phyloP scores from a whole-genome alignment of 805 yeast species.

The Candida fluviatilis region DNA sequence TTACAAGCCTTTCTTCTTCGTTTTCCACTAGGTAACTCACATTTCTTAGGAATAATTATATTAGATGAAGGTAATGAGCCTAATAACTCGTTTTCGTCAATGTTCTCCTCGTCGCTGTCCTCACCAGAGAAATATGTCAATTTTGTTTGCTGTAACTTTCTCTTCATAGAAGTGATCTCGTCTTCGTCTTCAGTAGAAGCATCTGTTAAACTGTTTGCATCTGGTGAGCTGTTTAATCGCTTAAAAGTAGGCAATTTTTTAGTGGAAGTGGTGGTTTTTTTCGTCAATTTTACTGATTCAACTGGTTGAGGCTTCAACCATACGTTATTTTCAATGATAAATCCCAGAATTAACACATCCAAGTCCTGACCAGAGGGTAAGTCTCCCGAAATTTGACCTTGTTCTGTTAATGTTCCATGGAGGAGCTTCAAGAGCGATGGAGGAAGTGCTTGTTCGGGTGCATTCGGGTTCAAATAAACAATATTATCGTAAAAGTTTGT shows the following conservation, averaged over 20 bases:
- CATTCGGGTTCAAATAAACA: conserved; percentile 54
- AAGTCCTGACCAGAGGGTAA: conserved; percentile 48
- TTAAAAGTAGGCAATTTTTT: conserved; percentile 16
- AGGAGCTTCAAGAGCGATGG: conserved; percentile 41
- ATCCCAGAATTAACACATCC: conserved; percentile 66
- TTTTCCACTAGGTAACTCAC: conserved; percentile 49
- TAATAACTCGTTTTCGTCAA: conserved; percentile 39
- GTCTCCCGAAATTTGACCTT: conserved; percentile 51
- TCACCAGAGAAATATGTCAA: conserved; percentile 52
- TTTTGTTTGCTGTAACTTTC: conserved; percentile 44
- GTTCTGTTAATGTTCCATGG: conserved; percentile 32
- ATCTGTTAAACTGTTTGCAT: conserved; percentile 37
- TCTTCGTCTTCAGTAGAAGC: conserved; percentile 39
- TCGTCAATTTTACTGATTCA: conserved; percentile 29
- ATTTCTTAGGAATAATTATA: conserved; percentile 55
- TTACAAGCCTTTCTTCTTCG: conserved; percentile 92
- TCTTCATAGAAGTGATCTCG: conserved; percentile 40
- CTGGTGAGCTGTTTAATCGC: conserved; percentile 8
- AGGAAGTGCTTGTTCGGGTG: conserved; percentile 35
- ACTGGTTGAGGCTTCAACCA: conserved; percentile 55
- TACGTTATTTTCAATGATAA: conserved; percentile 39
- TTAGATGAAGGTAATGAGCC: conserved; percentile 15
- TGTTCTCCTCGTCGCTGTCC: conserved; percentile 45
- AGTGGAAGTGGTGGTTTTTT: conserved; percentile 12
- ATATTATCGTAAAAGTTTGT: conserved; percentile 39